These are phyloP conservation scores for Paramecium pentaurelia DNA, from an alignment of 73 alveolate species.

Conservation along the genomic window DNA sequence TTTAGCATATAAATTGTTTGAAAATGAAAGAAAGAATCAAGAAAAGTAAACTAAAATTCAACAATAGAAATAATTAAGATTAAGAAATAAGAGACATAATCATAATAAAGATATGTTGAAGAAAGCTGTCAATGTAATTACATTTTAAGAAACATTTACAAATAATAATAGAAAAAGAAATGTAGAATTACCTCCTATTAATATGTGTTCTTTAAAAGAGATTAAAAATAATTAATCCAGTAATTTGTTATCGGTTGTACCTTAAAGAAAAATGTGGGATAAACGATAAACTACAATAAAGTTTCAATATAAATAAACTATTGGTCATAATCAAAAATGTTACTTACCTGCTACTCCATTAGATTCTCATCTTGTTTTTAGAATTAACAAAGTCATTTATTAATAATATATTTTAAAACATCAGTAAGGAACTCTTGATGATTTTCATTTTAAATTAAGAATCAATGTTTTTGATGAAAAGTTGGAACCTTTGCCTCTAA, in stretches of 20 bases:
- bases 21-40: background rate
- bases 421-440: slow-evolving; percentile 23
- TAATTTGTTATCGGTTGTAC: background rate
- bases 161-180: background rate
- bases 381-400: background rate
- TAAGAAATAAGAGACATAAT: background rate
- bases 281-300: slow-evolving; percentile 5
- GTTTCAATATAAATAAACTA: background rate
- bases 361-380: background rate
- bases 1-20: background rate
- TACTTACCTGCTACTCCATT: background rate
- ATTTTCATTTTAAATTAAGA: background rate
- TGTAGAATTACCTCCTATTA: background rate
- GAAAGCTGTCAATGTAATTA: background rate
- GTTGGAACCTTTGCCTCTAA: background rate
- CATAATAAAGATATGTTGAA: background rate
- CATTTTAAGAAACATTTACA: background rate
- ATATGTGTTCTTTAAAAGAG: background rate
- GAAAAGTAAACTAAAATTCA: background rate
- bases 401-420: background rate
- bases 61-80: background rate
- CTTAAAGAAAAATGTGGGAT: slow-evolving; percentile 2
- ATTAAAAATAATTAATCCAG: background rate
- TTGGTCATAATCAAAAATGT: background rate
- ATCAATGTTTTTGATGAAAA: background rate